phyloP scores from a whole-genome alignment of 441 rosid genomes.

The California macrophylla region DNA sequence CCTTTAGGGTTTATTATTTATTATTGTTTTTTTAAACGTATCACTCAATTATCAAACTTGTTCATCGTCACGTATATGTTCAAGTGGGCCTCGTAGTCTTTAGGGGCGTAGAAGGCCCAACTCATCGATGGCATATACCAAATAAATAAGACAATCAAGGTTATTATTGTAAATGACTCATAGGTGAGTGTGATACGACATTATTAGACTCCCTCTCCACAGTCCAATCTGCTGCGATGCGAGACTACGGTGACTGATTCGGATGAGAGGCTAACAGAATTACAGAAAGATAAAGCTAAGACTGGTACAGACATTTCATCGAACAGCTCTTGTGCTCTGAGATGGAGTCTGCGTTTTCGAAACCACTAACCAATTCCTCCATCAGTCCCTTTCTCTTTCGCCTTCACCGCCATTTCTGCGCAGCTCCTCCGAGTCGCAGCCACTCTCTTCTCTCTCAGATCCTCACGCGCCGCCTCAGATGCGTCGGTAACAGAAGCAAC shows the following conservation, averaged over 20 bases:
- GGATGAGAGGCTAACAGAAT: background rate
- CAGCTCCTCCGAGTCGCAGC: background rate
- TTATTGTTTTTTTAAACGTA: no score
- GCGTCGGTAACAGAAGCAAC: background rate
- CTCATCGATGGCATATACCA: background rate
- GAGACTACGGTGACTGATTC: background rate
- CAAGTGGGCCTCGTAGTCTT: no score
- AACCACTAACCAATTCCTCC: slow-evolving; percentile 12
- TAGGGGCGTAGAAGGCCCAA: background rate
- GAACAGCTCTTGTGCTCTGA: background rate
- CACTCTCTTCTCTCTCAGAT: background rate
- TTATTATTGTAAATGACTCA: background rate
- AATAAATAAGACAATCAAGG: background rate
- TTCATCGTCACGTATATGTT: no score
- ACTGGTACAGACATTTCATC: background rate
- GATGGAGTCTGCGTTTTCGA: slow-evolving; percentile 17
- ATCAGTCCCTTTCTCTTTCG: slow-evolving; percentile 13
- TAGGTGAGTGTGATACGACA: background rate
- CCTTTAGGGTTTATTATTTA: no score
- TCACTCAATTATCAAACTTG: no score
- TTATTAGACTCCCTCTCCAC: background rate
- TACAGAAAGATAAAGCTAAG: background rate
- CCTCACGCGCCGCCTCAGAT: slow-evolving; percentile 3
- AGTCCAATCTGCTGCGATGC: background rate
- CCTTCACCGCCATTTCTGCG: slow-evolving; percentile 14